Evolutionary conservation across 768 basidiomycete genomes (phyloP), one percentile per base, ranked within the genome.

Genomic region (Phylloporus sp.): DNA sequence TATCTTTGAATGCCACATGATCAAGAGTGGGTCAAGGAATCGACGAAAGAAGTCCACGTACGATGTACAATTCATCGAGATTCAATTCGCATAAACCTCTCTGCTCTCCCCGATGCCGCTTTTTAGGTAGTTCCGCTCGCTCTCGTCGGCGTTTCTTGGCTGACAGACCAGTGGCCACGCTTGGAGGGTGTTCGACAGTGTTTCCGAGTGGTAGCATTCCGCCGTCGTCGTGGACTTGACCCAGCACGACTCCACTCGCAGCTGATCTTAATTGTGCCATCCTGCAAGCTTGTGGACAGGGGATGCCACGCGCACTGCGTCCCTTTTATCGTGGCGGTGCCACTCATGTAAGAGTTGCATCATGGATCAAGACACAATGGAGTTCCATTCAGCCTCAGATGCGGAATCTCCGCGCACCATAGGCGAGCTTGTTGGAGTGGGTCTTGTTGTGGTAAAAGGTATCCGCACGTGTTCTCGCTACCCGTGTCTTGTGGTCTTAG

Each of bases 1-100:
- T 48, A 79, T 74, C 75, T 79, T 54, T 18, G 13, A 16, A 24
- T 11, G 22, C 29, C 26, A 23, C 20, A 5, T 9, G 23, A 42
- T 51, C 7, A 44, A 28, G 18, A 34, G 31, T 10, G 36, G 26
- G 9, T 28, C 13, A 18, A 36, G 16, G 35, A 8, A 32, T 4
- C 27, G 43, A 24, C 11, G 29, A 46, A 15, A 23, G 16, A 29
- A 32, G 36, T 29, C 31, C n/a, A 45, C 50, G 45, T 28, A 66
- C 64, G 32, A 58, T 53, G 29, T 51, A 58, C 23, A 63, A 16
- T 27, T 53, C 65, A 5, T 56, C 65, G 20, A 66, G n/a, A 51
- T 64, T 61, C 36, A 59, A 41, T 26, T 47, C 52, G 38, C 27
- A 49, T 15, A 61, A 23, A 18, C 50, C 59, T 22, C 41, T 43